phyloP scores from a whole-genome alignment of 2,329 filamentous ascomycete genomes.

The Venturiaceae sp. region DNA sequence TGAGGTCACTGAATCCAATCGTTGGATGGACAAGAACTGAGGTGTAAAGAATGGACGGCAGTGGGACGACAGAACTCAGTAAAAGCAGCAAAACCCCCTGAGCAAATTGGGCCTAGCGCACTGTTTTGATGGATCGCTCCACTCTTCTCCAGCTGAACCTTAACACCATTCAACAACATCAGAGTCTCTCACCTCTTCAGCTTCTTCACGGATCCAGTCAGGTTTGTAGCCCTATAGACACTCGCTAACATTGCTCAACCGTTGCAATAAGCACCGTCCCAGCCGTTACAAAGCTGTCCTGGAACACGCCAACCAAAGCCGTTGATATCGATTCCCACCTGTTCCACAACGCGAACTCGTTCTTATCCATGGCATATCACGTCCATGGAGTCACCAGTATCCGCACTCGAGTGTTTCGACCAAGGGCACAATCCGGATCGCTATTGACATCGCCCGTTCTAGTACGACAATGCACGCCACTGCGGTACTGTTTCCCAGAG shows the following conservation, averaged over 20 bases:
- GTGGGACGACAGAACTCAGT: no score
- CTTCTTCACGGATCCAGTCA: not conserved
- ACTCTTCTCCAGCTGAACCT: not conserved
- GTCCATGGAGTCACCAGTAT: not conserved
- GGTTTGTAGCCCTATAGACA: not conserved
- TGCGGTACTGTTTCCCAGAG: not conserved
- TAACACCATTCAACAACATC: no score
- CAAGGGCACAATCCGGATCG: not conserved
- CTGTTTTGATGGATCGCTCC: not conserved
- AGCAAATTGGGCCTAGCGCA: not conserved
- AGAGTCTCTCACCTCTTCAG: not conserved
- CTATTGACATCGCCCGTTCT: not conserved
- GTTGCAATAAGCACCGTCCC: not conserved
- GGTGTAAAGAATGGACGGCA: no score
- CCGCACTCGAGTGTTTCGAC: not conserved
- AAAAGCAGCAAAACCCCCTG: no score
- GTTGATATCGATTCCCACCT: not conserved
- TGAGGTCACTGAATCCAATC: no score
- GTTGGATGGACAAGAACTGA: no score
- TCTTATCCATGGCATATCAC: not conserved
- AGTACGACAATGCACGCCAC: not conserved
- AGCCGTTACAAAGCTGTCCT: not conserved
- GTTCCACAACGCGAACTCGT: not conserved
- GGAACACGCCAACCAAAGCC: not conserved
- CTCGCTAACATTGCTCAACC: not conserved